These are phyloP conservation scores for Kurtzmaniella quercitrusa DNA, from an alignment of 1,139 yeast species.

Conservation along the genomic window DNA sequence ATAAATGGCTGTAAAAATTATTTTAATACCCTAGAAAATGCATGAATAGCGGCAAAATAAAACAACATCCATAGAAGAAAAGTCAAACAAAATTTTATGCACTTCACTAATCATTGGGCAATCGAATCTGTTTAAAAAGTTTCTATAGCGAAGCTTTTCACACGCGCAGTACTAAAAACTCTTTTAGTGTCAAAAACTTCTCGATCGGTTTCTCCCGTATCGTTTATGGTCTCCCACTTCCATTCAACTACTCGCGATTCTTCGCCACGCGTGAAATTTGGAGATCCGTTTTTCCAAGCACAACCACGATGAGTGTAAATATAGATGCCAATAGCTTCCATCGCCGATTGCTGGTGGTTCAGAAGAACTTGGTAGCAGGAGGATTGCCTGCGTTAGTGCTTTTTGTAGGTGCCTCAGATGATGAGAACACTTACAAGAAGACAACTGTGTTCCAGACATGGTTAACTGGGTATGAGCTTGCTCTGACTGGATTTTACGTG, in stretches of 20 bases:
- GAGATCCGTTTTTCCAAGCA: neutral
- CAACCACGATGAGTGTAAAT: conserved; percentile 17
- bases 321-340: conserved; percentile 39
- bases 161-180: too few relatives aligned
- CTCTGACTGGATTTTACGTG: conserved; percentile 76
- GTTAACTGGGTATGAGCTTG: conserved; percentile 93
- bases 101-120: too few relatives aligned
- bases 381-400: conserved; percentile 57
- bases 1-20: too few relatives aligned
- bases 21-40: too few relatives aligned
- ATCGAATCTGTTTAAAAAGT: too few relatives aligned
- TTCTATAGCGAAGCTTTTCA: too few relatives aligned
- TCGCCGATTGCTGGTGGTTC: conserved; percentile 38
- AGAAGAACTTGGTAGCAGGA: conserved; percentile 33
- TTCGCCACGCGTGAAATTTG: neutral
- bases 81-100: too few relatives aligned
- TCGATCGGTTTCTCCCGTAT: too few relatives aligned
- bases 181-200: too few relatives aligned
- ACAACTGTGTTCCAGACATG: conserved; percentile 87
- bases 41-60: too few relatives aligned
- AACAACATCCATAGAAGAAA: too few relatives aligned
- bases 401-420: conserved; percentile 79
- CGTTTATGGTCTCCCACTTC: neutral
- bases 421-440: conserved; percentile 86
- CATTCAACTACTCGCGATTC: neutral